A percentile compares a stretch with the other conserved stretches of the same genome.
Conservation (phyloP, 2,329 filamentous ascomycete species). For the Venturia effusa region DNA sequence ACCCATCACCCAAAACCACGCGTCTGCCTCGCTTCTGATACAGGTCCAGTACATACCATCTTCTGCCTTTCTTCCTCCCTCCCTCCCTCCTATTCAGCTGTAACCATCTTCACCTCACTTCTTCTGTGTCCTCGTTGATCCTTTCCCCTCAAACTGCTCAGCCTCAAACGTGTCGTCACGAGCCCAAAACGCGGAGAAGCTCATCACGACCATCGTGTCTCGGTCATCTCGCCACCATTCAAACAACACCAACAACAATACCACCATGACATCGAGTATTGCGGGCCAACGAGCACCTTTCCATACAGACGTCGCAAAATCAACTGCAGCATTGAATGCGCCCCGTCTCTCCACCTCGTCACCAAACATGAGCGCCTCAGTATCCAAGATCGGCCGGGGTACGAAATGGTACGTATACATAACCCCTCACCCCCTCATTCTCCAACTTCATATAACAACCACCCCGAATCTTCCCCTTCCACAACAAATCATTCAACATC, state of each 20-base stretch:
- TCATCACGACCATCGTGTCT: neutral
- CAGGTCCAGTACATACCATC: neutral
- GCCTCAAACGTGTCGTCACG: neutral
- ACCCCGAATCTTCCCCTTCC: neutral
- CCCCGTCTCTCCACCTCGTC: neutral
- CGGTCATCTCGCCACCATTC: neutral
- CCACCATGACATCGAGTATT: neutral
- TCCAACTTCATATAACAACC: neutral
- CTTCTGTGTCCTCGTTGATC: neutral
- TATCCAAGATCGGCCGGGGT: neutral
- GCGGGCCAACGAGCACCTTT: neutral
- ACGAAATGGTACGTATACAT: neutral
- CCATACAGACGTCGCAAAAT: neutral
- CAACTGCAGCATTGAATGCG: neutral
- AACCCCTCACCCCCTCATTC: neutral
- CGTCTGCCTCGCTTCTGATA: neutral
- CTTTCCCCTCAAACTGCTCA: neutral
- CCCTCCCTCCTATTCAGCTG: neutral
- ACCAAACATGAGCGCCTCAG: neutral
- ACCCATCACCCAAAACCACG: neutral
- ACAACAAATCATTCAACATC: neutral
- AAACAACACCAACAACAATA: neutral
- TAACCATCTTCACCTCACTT: neutral
- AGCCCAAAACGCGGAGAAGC: neutral
- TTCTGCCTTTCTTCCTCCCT: neutral